A percentile compares a stretch with the other conserved stretches of the same genome.
phyloP scores from a whole-genome alignment of 2,329 filamentous ascomycete species.

The Lomentospora prolificans region DNA sequence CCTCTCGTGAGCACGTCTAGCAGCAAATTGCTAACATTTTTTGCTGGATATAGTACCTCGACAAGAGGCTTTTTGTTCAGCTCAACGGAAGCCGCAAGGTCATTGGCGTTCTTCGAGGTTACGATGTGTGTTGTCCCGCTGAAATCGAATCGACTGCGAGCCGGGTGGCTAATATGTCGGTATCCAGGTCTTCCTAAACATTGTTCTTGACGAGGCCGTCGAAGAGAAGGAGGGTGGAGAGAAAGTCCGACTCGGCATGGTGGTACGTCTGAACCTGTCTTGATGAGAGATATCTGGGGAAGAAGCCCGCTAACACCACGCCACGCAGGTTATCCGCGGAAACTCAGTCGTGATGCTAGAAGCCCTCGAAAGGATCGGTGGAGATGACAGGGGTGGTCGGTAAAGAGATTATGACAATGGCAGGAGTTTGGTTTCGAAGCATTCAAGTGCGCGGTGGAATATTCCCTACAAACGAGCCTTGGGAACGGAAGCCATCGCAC shows the following conservation, averaged over 20 bases:
- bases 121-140: conserved; percentile 64
- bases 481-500: background rate
- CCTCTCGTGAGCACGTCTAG: background rate
- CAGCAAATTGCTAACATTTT: conserved; percentile 16
- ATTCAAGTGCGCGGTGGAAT: background rate
- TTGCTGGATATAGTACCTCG: conserved; percentile 65
- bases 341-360: conserved; percentile 99
- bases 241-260: conserved; percentile 85
- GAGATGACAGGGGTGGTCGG: conserved; percentile 35
- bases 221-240: conserved; percentile 90
- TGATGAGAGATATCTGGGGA: background rate
- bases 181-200: conserved; percentile 89
- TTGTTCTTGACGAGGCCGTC: conserved; percentile 92
- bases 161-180: background rate
- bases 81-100: conserved; percentile 97
- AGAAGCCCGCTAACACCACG: background rate
- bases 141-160: conserved; percentile 11
- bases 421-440: background rate
- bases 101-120: conserved; percentile 85
- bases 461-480: background rate
- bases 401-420: conserved; percentile 7
- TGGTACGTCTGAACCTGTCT: conserved; percentile 46
- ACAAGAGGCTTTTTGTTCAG: conserved; percentile 97
- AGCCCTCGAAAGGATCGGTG: conserved; percentile 59
- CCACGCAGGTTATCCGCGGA: conserved; percentile 72